Evolutionary conservation across 2,329 filamentous ascomycete genomes (phyloP), one percentile per base, ranked within the genome.

Genomic region (Beauveria varroae): DNA sequence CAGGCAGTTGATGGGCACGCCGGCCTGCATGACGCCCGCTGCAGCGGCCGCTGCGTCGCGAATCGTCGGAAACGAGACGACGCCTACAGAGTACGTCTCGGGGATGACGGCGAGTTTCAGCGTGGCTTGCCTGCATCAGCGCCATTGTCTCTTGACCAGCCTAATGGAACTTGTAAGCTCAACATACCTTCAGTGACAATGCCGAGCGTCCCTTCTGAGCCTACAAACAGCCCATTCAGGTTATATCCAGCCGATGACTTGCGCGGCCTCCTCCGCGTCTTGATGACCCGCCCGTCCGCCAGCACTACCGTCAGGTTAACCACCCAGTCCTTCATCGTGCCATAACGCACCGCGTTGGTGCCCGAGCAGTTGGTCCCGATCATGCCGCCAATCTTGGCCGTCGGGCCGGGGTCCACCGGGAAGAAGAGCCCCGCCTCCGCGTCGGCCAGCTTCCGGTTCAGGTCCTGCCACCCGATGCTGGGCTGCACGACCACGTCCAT

Each of bases 401-500:
- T 84, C 63, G 83, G 84, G 30, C 82, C 90, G 14, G 93, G 93
- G 69, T 97, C 93, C 14, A 96, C 87, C 1, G 93, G 93, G 71
- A 96, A 96, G 76, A 96, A 96, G 1, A 97, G 82, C 0, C 90
- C 90, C 4, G 84, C 87, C 44, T 84, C 80, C 73, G 88, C 84
- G 68, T 89, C 86, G 54, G 86, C 80, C 51, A 87, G 72, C 67
- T 84, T 76, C 65, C 88, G 85, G 68, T 97, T 97, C 62, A 97
- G 76, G 57, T 89, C 86, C 82, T 96, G 92, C 92, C 92, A 97
- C n/a, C 89, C 88, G 10, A 97, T 87, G 7, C 89, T 90, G 3
- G 93, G 93, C 72, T 97, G 93, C 3, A 97, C 91, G 5, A 96
- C 90, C 55, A 96, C 81, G 68, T 97, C 93, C 89, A 96, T 91